Percentiles rank a stretch among this genome's conserved stretches.
Conservation (phyloP, 495 filamentous ascomycete species). For the Penicillium subrubescens region DNA sequence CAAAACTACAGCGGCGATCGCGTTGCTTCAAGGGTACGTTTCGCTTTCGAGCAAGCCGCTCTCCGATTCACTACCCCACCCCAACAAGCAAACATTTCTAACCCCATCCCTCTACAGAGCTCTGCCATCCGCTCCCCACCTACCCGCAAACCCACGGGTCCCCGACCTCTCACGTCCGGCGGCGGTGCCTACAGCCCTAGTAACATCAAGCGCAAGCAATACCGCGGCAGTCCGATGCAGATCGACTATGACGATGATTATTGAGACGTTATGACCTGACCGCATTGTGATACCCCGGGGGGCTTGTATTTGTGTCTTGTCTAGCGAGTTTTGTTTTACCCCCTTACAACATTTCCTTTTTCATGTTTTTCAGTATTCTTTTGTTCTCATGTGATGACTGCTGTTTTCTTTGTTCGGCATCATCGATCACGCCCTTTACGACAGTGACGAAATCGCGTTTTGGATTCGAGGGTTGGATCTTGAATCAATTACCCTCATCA, state of each 20-base stretch:
- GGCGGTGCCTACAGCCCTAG: slow-evolving; percentile 50
- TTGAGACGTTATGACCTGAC: slow-evolving; percentile 20
- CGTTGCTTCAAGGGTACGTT: slow-evolving; percentile 44
- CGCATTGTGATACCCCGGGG: slow-evolving; percentile 31
- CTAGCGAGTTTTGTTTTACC: slow-evolving; percentile 13
- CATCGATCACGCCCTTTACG: slow-evolving; percentile 16
- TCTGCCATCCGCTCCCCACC: slow-evolving; percentile 51
- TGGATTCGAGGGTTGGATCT: not conserved
- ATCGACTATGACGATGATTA: slow-evolving; percentile 48
- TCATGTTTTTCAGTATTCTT: slow-evolving; percentile 13
- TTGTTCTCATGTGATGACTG: not conserved
- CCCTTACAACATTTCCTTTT: slow-evolving; percentile 11
- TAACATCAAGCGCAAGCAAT: slow-evolving; percentile 47
- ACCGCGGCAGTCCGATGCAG: slow-evolving; percentile 52
- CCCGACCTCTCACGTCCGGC: slow-evolving; percentile 51
- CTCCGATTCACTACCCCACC: not conserved
- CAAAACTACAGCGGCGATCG: slow-evolving; percentile 35
- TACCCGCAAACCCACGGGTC: slow-evolving; percentile 56
- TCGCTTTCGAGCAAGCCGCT: not conserved
- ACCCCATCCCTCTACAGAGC: slow-evolving; percentile 23
- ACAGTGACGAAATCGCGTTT: slow-evolving; percentile 14
- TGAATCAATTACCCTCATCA: not conserved
- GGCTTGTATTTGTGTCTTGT: slow-evolving; percentile 22
- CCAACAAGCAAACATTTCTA: not conserved
- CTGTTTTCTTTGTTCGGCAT: slow-evolving; percentile 11